Evolutionary conservation across 495 filamentous ascomycete genomes (phyloP).

Genomic region (Neurospora tetrasperma): DNA sequence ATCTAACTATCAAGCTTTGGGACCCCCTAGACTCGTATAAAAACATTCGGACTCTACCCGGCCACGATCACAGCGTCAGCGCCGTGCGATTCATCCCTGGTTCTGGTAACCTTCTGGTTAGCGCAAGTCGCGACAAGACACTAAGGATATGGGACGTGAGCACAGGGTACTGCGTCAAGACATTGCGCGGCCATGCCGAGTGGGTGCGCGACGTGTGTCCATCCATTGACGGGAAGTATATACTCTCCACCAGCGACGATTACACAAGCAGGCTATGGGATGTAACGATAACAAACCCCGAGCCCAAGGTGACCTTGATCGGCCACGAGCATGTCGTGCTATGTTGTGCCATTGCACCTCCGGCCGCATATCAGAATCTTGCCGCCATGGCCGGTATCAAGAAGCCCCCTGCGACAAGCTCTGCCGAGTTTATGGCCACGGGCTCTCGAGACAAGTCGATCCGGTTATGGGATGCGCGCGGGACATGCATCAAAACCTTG

Average conservation of each 20-base stretch:
- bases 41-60: slow-evolving; percentile 84
- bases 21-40: slow-evolving; percentile 91
- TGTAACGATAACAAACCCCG: slow-evolving; percentile 52
- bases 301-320: slow-evolving; percentile 69
- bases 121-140: slow-evolving; percentile 72
- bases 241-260: slow-evolving; percentile 76
- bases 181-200: slow-evolving; percentile 67
- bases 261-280: slow-evolving; percentile 81
- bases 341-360: slow-evolving; percentile 81
- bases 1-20: slow-evolving; percentile 94
- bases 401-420: slow-evolving; percentile 60
- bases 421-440: slow-evolving; percentile 85
- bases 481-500: slow-evolving; percentile 78
- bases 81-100: slow-evolving; percentile 79
- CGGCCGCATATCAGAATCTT: slow-evolving; percentile 65
- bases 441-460: slow-evolving; percentile 88
- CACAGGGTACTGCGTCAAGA: slow-evolving; percentile 86
- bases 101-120: slow-evolving; percentile 69
- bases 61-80: slow-evolving; percentile 87
- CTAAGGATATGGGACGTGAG: slow-evolving; percentile 86
- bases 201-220: slow-evolving; percentile 85
- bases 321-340: slow-evolving; percentile 87
- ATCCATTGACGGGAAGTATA: slow-evolving; percentile 70
- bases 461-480: slow-evolving; percentile 78
- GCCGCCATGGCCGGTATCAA: slow-evolving; percentile 74